phyloP scores from a whole-genome alignment of 2,329 filamentous ascomycete species.

The Fusarium verticillioides region DNA sequence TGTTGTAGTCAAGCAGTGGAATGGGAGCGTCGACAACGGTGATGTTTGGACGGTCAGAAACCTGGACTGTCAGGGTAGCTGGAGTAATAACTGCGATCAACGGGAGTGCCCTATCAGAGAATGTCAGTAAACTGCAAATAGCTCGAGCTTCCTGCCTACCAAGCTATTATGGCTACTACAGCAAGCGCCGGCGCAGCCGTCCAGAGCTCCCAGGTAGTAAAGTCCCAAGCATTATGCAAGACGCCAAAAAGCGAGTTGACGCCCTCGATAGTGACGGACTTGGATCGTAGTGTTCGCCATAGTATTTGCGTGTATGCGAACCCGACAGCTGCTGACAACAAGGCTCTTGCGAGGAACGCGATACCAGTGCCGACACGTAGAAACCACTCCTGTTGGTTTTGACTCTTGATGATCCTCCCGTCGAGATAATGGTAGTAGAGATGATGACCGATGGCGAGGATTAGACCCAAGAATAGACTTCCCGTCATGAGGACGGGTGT shows the following conservation, averaged over 20 bases:
- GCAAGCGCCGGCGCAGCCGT: background rate
- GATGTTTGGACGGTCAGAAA: background rate
- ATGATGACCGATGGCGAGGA: constrained; percentile 8
- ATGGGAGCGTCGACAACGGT: background rate
- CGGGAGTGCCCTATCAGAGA: fast-evolving
- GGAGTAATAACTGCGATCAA: background rate
- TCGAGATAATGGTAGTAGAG: background rate
- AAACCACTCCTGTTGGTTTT: constrained; percentile 23
- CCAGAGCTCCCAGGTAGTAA: constrained; percentile 5
- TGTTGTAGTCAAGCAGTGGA: background rate
- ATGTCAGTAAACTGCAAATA: fast-evolving
- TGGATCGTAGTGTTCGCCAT: background rate
- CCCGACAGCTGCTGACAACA: background rate
- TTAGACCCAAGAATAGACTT: background rate
- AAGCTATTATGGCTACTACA: background rate
- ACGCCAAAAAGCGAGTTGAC: constrained; percentile 9
- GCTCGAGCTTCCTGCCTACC: background rate
- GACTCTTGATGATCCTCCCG: background rate
- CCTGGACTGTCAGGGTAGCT: fast-evolving
- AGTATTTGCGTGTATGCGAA: constrained; percentile 19
- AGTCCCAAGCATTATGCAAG: background rate
- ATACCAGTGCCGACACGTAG: constrained; percentile 14
- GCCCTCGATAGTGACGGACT: background rate
- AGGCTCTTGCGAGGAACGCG: background rate
- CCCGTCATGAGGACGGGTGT: constrained; percentile 6